These are phyloP conservation scores for Hypomyces rosellus DNA, from an alignment of 2,329 filamentous ascomycete genomes.

Conservation along the genomic window DNA sequence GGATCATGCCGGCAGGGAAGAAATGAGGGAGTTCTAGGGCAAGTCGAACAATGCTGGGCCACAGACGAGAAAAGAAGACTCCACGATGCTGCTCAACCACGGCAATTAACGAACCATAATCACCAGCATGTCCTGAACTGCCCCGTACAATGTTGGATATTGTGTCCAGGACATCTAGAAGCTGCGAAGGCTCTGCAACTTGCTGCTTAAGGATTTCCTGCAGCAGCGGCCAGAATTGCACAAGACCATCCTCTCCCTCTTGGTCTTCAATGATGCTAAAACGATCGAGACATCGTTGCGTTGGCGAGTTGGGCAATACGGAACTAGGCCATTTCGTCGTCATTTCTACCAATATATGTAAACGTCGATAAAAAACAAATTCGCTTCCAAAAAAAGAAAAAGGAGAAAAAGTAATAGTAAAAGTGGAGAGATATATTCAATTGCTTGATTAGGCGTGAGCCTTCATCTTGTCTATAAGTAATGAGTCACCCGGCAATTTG, in stretches of 20 bases:
- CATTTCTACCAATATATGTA: not conserved
- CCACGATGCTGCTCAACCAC: slow-evolving; percentile 4
- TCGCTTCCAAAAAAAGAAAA: no score
- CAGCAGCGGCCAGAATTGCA: slow-evolving; percentile 23
- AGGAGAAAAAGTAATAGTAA: no score
- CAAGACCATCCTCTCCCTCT: slow-evolving; percentile 18
- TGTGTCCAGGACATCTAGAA: slow-evolving; percentile 24
- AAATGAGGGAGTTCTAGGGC: slow-evolving; percentile 16
- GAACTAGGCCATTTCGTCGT: not conserved
- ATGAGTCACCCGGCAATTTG: slow-evolving; percentile 5
- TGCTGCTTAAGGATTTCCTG: slow-evolving; percentile 15
- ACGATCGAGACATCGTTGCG: slow-evolving; percentile 20
- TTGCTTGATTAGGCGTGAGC: no score
- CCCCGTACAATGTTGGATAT: slow-evolving; percentile 18
- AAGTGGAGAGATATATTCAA: no score
- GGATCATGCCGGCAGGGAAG: slow-evolving; percentile 17
- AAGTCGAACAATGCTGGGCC: slow-evolving; percentile 19
- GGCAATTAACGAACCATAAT: slow-evolving; percentile 17
- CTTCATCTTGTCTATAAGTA: not conserved
- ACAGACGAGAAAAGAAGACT: slow-evolving; percentile 13
- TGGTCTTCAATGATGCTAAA: slow-evolving; percentile 22
- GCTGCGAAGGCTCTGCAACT: slow-evolving; percentile 6
- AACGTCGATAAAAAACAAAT: no score
- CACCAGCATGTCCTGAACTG: slow-evolving; percentile 13
- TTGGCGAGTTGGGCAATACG: slow-evolving; percentile 11